A percentile compares a stretch with the other conserved stretches of the same genome.
Evolutionary conservation across 371 early-diverging fungal species (phyloP).

Genomic region (Mortierella sp.): DNA sequence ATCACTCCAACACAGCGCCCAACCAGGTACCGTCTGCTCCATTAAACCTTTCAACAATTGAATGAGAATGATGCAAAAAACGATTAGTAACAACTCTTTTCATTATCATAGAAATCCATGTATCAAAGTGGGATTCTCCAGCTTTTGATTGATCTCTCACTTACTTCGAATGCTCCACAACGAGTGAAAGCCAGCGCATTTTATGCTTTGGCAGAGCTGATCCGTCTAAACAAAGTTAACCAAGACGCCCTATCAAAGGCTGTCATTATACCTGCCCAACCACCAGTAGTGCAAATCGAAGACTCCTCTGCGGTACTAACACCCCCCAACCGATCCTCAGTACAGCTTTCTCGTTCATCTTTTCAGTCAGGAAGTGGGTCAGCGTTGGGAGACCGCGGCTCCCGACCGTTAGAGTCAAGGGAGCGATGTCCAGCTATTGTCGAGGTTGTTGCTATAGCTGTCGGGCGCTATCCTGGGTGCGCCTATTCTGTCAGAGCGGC

Average conservation of each 20-base stretch:
- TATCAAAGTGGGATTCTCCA: constrained; percentile 76
- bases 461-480: constrained; percentile 60
- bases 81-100: neutral
- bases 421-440: constrained; percentile 69
- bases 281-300: constrained; percentile 17
- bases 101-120: constrained; percentile 73
- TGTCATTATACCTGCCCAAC: constrained; percentile 59
- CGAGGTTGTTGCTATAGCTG: constrained; percentile 72
- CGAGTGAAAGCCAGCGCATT: constrained; percentile 72
- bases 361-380: constrained; percentile 58
- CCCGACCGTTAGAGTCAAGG: constrained; percentile 23
- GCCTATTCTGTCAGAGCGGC: constrained; percentile 79
- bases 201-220: constrained; percentile 85
- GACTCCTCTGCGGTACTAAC: constrained; percentile 15
- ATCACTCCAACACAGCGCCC: constrained; percentile 84
- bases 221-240: constrained; percentile 79
- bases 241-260: constrained; percentile 79
- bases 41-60: neutral
- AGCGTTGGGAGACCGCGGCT: constrained; percentile 39
- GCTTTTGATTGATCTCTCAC: constrained; percentile 62
- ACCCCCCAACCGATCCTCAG: constrained; percentile 36
- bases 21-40: constrained; percentile 74
- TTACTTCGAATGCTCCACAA: constrained; percentile 62
- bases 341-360: constrained; percentile 40
- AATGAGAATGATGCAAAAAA: neutral